Evolutionary conservation across 2,329 filamentous ascomycete genomes (phyloP).

Genomic region (Diplodia sapinea): DNA sequence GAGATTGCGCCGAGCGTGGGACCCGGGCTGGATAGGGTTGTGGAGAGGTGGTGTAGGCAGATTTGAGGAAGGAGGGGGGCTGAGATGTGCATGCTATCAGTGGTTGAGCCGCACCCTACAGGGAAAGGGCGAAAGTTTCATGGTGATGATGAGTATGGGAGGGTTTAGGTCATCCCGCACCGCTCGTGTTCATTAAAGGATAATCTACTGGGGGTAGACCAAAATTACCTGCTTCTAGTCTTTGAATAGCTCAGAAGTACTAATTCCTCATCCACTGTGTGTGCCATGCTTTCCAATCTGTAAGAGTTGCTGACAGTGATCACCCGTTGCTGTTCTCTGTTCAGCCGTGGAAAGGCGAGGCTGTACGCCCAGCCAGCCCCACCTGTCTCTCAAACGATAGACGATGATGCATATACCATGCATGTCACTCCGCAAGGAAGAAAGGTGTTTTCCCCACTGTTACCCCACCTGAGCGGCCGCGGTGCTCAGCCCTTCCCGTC

Average conservation of each 20-base stretch:
- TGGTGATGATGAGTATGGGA: background rate
- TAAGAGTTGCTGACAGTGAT: too few species aligned
- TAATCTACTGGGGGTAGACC: too few species aligned
- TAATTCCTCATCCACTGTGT: too few species aligned
- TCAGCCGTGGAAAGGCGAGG: background rate
- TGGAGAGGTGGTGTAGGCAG: conserved; percentile 72
- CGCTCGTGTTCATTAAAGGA: too few species aligned
- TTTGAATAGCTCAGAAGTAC: too few species aligned
- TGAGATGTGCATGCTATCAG: background rate
- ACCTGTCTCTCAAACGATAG: background rate
- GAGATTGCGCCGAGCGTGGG: conserved; percentile 70
- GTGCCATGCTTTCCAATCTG: too few species aligned
- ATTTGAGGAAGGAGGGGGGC: conserved; percentile 7
- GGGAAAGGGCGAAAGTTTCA: background rate
- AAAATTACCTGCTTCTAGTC: too few species aligned
- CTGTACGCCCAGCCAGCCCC: background rate
- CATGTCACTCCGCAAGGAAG: background rate
- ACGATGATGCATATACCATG: background rate
- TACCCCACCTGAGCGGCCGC: background rate
- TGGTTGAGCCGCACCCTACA: too few species aligned
- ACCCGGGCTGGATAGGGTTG: conserved; percentile 54
- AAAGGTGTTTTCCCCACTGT: background rate
- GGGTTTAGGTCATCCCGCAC: background rate
- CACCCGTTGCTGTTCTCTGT: background rate
- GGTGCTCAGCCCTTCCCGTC: background rate